Base-by-base conservation (phyloP, 768 basidiomycete genomes). In the Tulasnella sp. region DNA sequence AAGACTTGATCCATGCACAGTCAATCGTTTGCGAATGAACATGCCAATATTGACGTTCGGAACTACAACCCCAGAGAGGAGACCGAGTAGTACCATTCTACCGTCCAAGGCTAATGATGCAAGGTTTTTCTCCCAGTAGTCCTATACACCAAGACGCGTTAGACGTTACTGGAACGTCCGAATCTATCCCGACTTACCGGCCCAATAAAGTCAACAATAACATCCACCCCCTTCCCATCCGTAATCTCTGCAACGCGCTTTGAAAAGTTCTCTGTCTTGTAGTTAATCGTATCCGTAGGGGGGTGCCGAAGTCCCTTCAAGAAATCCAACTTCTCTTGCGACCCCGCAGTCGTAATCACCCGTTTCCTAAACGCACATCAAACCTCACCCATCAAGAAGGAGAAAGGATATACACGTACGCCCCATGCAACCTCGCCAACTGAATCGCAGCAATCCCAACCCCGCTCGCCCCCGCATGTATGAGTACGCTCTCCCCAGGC, bases 401-500 rank as follows among this genome's bases (percentile, higher is more conserved):
- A 8, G 12, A 40, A 35, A 17, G 39, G 54, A 5, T 8, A 4
- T 7, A 21, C 3, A 75, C 84, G 72, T 65, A 88, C 85, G 86
- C 86, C 58, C 79, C 80, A 60, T 75, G 78, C 42, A 76, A 65
- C 23, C 86, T 80, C 17, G 91, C 88, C 17, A 96, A 70, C 69
- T 97, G 93, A 48, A 85, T 87, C 12, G 88, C 87, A 2, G 91
- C 83, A 14, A 93, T 67, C 1, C 91, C 91, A 3, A 96, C 90
- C 27, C 92, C 90, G 11, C 86, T 89, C 2, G 90, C 90, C 6
- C 83, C 93, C 17, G 91, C 90, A 65, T 97, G 94, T 11, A 97
- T 75, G 14, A 98, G 76, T 8, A 90, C 86, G 64, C 84, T 70
- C 45, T 89, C 83, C 34, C 80, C 79, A 61, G 74, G 65, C 65